Conservation (phyloP, 805 yeast genomes). For the Hanseniaspora occidentalis region DNA sequence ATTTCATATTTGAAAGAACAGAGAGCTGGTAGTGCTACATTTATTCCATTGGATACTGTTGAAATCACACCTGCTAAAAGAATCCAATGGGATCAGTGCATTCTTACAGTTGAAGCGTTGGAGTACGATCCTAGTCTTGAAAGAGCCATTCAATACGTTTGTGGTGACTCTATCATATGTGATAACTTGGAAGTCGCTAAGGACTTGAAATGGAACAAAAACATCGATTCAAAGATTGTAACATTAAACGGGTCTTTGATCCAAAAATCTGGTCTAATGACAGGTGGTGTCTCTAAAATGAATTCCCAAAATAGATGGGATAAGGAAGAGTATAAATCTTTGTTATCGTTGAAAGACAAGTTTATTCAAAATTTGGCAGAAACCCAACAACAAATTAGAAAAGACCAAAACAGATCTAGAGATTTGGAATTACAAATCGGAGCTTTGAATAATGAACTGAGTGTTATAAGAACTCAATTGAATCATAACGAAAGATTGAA, state of each 20-base stretch:
- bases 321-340: slow-evolving; percentile 46
- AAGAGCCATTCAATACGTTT: slow-evolving; percentile 66
- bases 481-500: slow-evolving; percentile 32
- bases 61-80: slow-evolving; percentile 47
- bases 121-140: slow-evolving; percentile 57
- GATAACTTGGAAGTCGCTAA: slow-evolving; percentile 60
- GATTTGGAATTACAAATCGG: slow-evolving; percentile 43
- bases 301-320: slow-evolving; percentile 47
- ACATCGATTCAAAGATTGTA: slow-evolving; percentile 53
- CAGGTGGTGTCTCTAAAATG: slow-evolving; percentile 66
- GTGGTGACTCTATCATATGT: slow-evolving; percentile 70
- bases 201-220: slow-evolving; percentile 53
- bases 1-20: slow-evolving; percentile 74
- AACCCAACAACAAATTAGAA: slow-evolving; percentile 29
- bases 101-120: slow-evolving; percentile 52
- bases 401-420: slow-evolving; percentile 45
- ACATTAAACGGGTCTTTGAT: slow-evolving; percentile 77
- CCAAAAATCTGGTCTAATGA: slow-evolving; percentile 79
- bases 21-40: slow-evolving; percentile 72
- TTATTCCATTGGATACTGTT: slow-evolving; percentile 78
- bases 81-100: slow-evolving; percentile 19
- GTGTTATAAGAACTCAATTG: slow-evolving; percentile 32
- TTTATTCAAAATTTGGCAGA: slow-evolving; percentile 34
- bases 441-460: slow-evolving; percentile 34
- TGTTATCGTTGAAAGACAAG: slow-evolving; percentile 38